Conservation (phyloP, 108 stramenopile genomes). For the Aurantiochytrium sp. region DNA sequence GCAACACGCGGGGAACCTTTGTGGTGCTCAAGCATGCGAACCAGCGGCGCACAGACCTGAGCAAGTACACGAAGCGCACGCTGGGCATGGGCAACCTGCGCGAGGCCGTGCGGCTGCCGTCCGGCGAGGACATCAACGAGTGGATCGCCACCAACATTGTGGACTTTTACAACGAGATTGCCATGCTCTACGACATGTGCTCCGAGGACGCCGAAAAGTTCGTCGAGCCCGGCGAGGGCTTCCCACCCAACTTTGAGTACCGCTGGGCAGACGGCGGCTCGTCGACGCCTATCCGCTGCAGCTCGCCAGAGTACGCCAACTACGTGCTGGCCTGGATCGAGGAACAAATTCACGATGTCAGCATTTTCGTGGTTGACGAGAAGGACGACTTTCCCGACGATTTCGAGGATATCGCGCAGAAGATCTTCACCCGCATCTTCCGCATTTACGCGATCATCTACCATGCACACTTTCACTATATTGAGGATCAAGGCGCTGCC, state of each 20-base stretch:
- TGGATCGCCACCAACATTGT: constrained; percentile 13
- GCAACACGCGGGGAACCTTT: neutral
- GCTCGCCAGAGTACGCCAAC: constrained; percentile 20
- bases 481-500: constrained; percentile 17
- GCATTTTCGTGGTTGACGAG: neutral
- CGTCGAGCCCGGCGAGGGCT: constrained; percentile 7
- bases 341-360: constrained; percentile 21
- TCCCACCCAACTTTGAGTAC: constrained; percentile 32
- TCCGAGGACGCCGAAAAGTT: neutral
- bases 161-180: constrained; percentile 32
- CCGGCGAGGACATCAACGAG: neutral
- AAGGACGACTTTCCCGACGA: constrained; percentile 7
- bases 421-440: constrained; percentile 29
- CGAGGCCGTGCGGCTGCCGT: constrained; percentile 15
- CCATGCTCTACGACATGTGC: constrained; percentile 15
- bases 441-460: constrained; percentile 31
- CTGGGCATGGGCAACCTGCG: neutral
- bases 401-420: neutral
- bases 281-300: neutral
- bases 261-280: constrained; percentile 23
- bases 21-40: constrained; percentile 5
- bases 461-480: neutral
- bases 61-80: neutral
- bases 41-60: constrained; percentile 3
- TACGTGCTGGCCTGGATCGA: constrained; percentile 24